Conservation (phyloP, 768 basidiomycete species). For the Kwoniella europaea region DNA sequence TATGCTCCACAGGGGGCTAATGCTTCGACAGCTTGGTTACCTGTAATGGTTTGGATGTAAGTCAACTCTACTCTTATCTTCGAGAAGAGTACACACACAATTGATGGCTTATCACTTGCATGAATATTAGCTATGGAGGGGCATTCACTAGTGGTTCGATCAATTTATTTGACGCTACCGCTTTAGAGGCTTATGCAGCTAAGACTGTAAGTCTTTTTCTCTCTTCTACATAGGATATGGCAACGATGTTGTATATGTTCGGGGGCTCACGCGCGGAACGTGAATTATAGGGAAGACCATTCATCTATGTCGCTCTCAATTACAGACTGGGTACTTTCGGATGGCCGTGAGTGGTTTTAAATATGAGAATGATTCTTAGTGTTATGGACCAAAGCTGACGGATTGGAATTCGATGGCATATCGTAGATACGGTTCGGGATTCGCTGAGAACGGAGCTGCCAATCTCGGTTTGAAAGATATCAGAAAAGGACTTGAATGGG, state of each 20-base stretch:
- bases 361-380: too few species aligned
- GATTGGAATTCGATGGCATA: too few species aligned
- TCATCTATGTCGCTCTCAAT: slow-evolving; percentile 64
- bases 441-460: slow-evolving; percentile 41
- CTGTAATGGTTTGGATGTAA: slow-evolving; percentile 62
- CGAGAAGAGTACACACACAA: too few species aligned
- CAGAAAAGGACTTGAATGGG: slow-evolving; percentile 65
- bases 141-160: slow-evolving; percentile 56
- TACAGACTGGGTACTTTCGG: slow-evolving; percentile 65
- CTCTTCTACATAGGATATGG: background rate
- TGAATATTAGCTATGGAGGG: slow-evolving; percentile 63
- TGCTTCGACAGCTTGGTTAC: slow-evolving; percentile 49
- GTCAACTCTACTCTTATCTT: too few species aligned
- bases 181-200: slow-evolving; percentile 38
- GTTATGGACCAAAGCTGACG: too few species aligned
- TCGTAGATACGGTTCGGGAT: slow-evolving; percentile 39
- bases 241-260: too few species aligned
- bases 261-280: too few species aligned
- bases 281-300: too few species aligned
- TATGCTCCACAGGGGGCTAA: slow-evolving; percentile 59
- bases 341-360: slow-evolving; percentile 58
- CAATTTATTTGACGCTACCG: slow-evolving; percentile 56
- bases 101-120: too few species aligned
- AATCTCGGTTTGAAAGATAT: slow-evolving; percentile 71
- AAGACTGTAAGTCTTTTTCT: slow-evolving; percentile 26